Percentiles rank a stretch among this genome's conserved stretches.
These are phyloP conservation scores for Fusarium chaquense DNA, from an alignment of 2,329 filamentous ascomycete genomes.

Conservation along the genomic window DNA sequence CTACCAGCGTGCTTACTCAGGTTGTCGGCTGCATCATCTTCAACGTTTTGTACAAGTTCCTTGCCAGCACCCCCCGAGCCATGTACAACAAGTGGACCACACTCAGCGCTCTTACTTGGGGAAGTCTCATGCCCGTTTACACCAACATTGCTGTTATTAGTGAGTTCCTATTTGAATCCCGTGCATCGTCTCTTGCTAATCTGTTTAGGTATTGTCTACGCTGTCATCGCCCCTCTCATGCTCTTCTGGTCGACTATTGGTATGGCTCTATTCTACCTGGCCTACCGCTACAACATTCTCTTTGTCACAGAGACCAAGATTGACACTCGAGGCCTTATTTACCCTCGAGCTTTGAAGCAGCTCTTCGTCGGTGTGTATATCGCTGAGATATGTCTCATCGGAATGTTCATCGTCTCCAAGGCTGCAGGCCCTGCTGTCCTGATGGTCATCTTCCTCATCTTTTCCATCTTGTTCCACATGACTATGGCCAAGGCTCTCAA, in stretches of 20 bases:
- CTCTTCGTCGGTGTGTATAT: constrained; percentile 85
- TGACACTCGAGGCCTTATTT: constrained; percentile 90
- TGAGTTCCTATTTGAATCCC: constrained; percentile 45
- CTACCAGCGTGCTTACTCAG: constrained; percentile 79
- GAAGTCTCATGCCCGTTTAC: constrained; percentile 79
- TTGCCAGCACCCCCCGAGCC: constrained; percentile 82
- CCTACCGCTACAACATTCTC: constrained; percentile 88
- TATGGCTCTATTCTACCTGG: constrained; percentile 82
- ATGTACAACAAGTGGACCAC: constrained; percentile 80
- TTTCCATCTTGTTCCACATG: constrained; percentile 81
- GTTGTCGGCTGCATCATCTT: constrained; percentile 74
- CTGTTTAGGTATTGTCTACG: constrained; percentile 74
- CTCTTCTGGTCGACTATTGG: constrained; percentile 83
- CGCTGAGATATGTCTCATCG: constrained; percentile 81
- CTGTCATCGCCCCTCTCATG: constrained; percentile 85
- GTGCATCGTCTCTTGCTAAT: constrained; percentile 35
- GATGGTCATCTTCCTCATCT: constrained; percentile 80
- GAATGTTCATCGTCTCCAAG: constrained; percentile 79
- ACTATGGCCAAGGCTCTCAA: constrained; percentile 76
- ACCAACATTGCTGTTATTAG: constrained; percentile 80
- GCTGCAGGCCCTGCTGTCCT: constrained; percentile 78
- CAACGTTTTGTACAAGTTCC: constrained; percentile 73
- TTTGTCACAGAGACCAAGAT: constrained; percentile 83
- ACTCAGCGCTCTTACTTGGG: constrained; percentile 79
- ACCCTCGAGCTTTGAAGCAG: constrained; percentile 89